Percentiles rank a stretch among this genome's conserved stretches.
Conservation (phyloP, 495 filamentous ascomycete genomes). For the Aspergillus egyptiacus region DNA sequence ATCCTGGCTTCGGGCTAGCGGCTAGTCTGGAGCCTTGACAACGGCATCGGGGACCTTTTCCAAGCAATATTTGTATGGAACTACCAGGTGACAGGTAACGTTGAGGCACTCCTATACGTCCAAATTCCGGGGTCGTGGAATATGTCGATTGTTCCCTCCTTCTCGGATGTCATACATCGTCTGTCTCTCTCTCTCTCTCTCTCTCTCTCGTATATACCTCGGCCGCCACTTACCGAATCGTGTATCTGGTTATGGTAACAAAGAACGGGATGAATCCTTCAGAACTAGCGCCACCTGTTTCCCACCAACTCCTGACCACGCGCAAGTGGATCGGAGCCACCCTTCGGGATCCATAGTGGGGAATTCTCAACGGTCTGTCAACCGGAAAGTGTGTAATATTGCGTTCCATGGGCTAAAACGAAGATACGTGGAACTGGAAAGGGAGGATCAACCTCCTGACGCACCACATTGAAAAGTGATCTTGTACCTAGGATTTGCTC, state of each 20-base stretch:
- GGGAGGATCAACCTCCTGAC: background rate
- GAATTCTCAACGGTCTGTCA: conserved; percentile 3
- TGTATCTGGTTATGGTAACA: background rate
- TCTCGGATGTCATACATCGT: too few relatives aligned
- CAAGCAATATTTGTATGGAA: too few relatives aligned
- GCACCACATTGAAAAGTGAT: background rate
- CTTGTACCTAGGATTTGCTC: background rate
- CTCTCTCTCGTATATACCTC: background rate
- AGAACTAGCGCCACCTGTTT: background rate
- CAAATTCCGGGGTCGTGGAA: too few relatives aligned
- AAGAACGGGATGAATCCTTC: conserved; percentile 4
- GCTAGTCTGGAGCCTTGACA: too few relatives aligned
- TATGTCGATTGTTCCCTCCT: background rate
- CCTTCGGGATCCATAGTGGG: conserved; percentile 9
- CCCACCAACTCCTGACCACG: conserved; percentile 6
- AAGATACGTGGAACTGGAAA: background rate
- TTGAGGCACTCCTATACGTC: too few relatives aligned
- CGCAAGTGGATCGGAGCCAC: conserved; percentile 10
- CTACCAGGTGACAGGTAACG: too few relatives aligned
- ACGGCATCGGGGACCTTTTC: too few relatives aligned
- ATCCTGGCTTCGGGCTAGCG: background rate
- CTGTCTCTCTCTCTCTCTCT: too few relatives aligned
- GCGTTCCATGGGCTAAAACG: too few relatives aligned
- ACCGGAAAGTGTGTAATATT: background rate
- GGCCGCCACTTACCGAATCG: background rate